Evolutionary conservation across 192 early-diverging fungal species (phyloP), one percentile per base, ranked within the genome.

Genomic region (Rhizoclosmatium sp.): DNA sequence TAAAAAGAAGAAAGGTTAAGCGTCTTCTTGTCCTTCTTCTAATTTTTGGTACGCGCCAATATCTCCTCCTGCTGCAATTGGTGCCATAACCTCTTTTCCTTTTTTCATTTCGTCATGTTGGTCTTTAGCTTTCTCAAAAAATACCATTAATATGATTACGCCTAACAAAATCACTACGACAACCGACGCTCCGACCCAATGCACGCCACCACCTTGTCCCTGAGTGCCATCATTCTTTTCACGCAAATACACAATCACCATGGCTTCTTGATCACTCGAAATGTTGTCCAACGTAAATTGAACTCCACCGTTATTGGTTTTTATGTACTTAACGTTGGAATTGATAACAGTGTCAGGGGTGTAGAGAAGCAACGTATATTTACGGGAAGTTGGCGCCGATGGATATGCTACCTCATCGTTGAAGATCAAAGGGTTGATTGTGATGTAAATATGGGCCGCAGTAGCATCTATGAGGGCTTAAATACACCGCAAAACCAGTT

Each of bases 81-180:
- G 31, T 31, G 31, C 31, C 31, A 31, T 31, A 31, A 31, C 31
- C 31, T 31, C 31, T 31, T 31, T 31, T 31, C 31, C 31, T 31
- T 31, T 31, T 31, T 31, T 31, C 31, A 31, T 31, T 31, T 31
- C 31, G 31, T 31, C 31, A 0, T 31, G 31, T 31, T 31, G 31
- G 31, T 71, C 51, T 31, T 39, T 39, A 4, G 51, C 69, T 31
- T 71, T 71, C 4, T 71, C 69, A 56, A 54, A 71, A 14, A 71
- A 71, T 3, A 56, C 49, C 46, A 48, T 56, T 12, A 71, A 21
- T 14, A 71, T 4, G 9, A 71, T 41, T 4, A 40, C 12, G 1
- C 69, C 69, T n/a, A 71, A 58, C 42, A 71, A n/a, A 40, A 71
- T 71, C 31, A 71, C 47, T 12, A n/a, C 54, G 12, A 71, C 69